phyloP scores from a whole-genome alignment of 495 filamentous ascomycete species.

The Paragyromitra xinjiangensis region DNA sequence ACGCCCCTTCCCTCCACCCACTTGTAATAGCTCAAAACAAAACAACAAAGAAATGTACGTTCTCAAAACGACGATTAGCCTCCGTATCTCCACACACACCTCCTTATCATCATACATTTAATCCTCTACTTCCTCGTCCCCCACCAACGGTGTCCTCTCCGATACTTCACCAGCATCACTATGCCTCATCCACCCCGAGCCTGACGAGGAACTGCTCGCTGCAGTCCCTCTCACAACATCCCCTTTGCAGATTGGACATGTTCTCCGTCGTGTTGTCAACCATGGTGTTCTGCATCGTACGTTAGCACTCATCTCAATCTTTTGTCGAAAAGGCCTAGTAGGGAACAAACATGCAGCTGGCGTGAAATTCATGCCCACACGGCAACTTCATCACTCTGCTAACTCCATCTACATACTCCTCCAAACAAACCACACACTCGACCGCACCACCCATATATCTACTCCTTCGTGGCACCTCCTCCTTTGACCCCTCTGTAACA shows the following conservation, averaged over 20 bases:
- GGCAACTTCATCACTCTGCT: conserved; percentile 96
- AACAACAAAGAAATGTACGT: conserved; percentile 19
- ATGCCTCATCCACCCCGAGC: conserved; percentile 57
- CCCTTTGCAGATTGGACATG: conserved; percentile 97
- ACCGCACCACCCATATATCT: conserved; percentile 85
- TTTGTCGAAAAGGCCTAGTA: not conserved
- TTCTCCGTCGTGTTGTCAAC: conserved; percentile 91
- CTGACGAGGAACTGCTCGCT: conserved; percentile 29
- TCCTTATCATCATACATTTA: conserved; percentile 11
- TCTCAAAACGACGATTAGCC: conserved; percentile 42
- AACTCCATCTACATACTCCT: conserved; percentile 95
- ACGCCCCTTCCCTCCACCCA: not conserved
- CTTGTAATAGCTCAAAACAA: conserved; percentile 19
- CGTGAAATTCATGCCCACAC: conserved; percentile 99
- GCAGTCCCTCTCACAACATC: conserved; percentile 74
- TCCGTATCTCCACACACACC: conserved; percentile 10
- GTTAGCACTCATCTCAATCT: conserved; percentile 10
- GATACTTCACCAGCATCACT: conserved; percentile 46
- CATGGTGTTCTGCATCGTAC: conserved; percentile 81
- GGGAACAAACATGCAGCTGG: conserved; percentile 92
- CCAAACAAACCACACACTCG: conserved; percentile 96
- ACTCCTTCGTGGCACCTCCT: conserved; percentile 64
- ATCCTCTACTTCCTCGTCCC: conserved; percentile 41
- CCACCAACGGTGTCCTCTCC: conserved; percentile 54
- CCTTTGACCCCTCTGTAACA: not conserved